Evolutionary conservation across 768 basidiomycete genomes (phyloP), one percentile per base, ranked within the genome.

Genomic region (Cytidiella melzeri): DNA sequence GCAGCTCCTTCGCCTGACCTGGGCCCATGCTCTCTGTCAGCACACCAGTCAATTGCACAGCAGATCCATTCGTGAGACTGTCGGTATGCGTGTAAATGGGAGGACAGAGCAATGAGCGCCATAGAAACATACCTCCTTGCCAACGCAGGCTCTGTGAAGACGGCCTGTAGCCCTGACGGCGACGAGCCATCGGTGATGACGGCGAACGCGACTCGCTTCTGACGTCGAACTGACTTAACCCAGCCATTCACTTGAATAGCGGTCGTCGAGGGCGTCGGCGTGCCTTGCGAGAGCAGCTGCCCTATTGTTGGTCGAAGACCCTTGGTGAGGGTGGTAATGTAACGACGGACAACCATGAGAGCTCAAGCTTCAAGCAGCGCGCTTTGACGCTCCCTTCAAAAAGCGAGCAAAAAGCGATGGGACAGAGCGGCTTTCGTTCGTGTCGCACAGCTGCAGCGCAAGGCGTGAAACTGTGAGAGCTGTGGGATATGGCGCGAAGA

Each of bases 201-300:
- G 11, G 83, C 84, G 61, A 96, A 97, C 2, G 89, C 75, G n/a
- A 92, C 74, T 44, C 83, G 82, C 71, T 95, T 95, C 69, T 95
- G 92, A 37, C 81, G 77, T 37, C 92, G 76, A 36, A 94, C 76
- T 2, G 87, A 90, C 57, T 84, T 85, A 48, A 97, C 73, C 90
- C 91, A 95, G 45, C 89, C 93, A 38, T 82, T 79, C 9, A 94
- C 74, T 19, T 67, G 54, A 6, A 73, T 57, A 10, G 59, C 54
- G 19, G n/a, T 43, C 1, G 50, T n/a, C 6, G 51, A 18, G 12
- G 50, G 49, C 12, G 49, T n/a, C 6, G 36, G 15, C 18, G 41
- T 44, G 18, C 51, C 50, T 5, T 57, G 57, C 4, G 63, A 50
- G 15, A 74, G 62, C 18, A 74, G 60, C 57, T 74, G 71, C 44